Conservation (phyloP, 139 green algal species). For the Auxenochlorella pyrenoidosa region DNA sequence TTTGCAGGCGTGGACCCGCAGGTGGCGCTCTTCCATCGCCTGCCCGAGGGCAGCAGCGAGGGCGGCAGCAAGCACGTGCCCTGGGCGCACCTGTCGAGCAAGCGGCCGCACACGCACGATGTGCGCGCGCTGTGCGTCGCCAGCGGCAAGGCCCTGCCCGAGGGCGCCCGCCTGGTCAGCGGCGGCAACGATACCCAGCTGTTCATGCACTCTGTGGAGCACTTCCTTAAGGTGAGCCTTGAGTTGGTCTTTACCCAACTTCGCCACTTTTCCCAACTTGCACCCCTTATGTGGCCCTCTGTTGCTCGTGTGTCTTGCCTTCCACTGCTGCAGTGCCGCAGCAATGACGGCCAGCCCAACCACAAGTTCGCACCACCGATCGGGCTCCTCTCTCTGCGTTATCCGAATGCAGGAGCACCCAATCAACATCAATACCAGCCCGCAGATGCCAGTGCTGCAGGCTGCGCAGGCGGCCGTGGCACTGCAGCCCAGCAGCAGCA, state of each 20-base stretch:
- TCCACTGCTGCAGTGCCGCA: too few relatives aligned
- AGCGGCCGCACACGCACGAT: slow-evolving; percentile 90
- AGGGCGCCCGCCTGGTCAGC: slow-evolving; percentile 70
- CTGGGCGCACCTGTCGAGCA: slow-evolving; percentile 83
- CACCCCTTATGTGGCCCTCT: too few relatives aligned
- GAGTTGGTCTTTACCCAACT: too few relatives aligned
- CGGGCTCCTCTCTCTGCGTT: slow-evolving; percentile 50
- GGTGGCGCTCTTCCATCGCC: slow-evolving; percentile 63
- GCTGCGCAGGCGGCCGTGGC: background rate
- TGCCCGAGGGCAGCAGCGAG: slow-evolving; percentile 24
- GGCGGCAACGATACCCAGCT: slow-evolving; percentile 86
- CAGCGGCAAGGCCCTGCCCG: background rate
- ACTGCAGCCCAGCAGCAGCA: background rate
- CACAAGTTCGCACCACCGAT: background rate
- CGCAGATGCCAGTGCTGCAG: slow-evolving; percentile 29
- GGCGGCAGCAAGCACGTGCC: background rate
- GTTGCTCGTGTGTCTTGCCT: too few relatives aligned
- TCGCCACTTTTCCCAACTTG: too few relatives aligned
- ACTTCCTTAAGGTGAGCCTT: slow-evolving; percentile 59
- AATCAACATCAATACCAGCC: slow-evolving; percentile 55
- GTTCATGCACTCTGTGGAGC: slow-evolving; percentile 60
- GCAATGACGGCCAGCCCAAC: too few relatives aligned
- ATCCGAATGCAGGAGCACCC: slow-evolving; percentile 66
- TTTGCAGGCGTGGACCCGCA: slow-evolving; percentile 81
- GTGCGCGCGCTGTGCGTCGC: slow-evolving; percentile 69